A percentile compares a stretch with the other conserved stretches of the same genome.
Conservation (phyloP, 2,329 filamentous ascomycete genomes). For the Penicillium griseofulvum region DNA sequence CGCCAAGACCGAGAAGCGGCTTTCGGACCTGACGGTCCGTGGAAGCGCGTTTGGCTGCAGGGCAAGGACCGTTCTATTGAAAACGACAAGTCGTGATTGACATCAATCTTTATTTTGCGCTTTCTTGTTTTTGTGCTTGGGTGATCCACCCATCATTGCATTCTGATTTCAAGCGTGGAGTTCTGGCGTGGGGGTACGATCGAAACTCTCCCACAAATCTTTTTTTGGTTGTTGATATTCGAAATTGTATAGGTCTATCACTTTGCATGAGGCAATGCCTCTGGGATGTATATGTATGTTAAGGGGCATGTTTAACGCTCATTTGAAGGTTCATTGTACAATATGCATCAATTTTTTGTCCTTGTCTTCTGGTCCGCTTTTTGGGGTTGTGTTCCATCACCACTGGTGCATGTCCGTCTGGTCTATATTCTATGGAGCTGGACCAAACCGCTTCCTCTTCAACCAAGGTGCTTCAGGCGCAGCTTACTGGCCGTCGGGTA, state of each 20-base stretch:
- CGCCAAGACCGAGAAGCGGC: slow-evolving; percentile 55
- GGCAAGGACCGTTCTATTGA: slow-evolving; percentile 29
- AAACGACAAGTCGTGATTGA: slow-evolving; percentile 27
- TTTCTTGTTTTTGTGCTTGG: background rate
- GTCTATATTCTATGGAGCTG: background rate
- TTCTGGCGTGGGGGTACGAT: slow-evolving; percentile 18
- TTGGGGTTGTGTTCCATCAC: background rate
- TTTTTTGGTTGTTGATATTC: background rate
- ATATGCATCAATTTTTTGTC: slow-evolving; percentile 15
- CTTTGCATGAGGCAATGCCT: slow-evolving; percentile 11
- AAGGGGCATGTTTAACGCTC: background rate
- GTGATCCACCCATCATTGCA: slow-evolving; percentile 7
- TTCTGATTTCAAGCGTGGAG: slow-evolving; percentile 24
- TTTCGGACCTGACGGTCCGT: slow-evolving; percentile 39
- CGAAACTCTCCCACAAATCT: slow-evolving; percentile 24
- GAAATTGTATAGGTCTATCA: slow-evolving; percentile 17
- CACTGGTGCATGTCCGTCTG: background rate
- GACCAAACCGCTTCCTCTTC: background rate
- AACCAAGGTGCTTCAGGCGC: background rate
- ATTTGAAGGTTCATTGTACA: slow-evolving; percentile 13
- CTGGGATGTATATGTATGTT: slow-evolving; percentile 14
- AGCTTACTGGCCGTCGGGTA: background rate
- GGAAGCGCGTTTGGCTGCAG: slow-evolving; percentile 44
- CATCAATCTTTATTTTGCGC: background rate
- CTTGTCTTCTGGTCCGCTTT: background rate